Percentiles rank a stretch among this genome's conserved stretches.
These are phyloP conservation scores for Aspergillus piperis DNA, from an alignment of 2,329 filamentous ascomycete genomes.

Conservation along the genomic window DNA sequence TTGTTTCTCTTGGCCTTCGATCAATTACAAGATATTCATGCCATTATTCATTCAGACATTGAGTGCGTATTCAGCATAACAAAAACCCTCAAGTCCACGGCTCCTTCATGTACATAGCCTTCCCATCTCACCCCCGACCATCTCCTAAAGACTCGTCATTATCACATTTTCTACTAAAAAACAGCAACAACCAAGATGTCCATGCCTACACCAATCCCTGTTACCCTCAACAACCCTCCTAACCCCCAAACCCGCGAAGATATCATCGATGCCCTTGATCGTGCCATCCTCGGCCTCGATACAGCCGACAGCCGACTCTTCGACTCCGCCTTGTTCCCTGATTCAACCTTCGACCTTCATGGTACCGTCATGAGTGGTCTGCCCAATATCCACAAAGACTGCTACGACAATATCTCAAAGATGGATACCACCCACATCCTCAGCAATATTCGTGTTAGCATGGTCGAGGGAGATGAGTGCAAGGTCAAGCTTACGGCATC, in stretches of 20 bases:
- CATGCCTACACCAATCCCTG: background rate
- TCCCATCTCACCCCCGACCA: too few relatives aligned
- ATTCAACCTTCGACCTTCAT: conserved; percentile 21
- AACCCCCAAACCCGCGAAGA: conserved; percentile 27
- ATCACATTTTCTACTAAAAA: too few relatives aligned
- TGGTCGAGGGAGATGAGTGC: conserved; percentile 8
- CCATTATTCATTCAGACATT: too few relatives aligned
- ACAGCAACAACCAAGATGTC: background rate
- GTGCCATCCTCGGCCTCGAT: conserved; percentile 30
- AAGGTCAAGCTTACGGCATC: conserved; percentile 21
- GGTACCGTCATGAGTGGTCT: conserved; percentile 23
- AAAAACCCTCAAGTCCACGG: too few relatives aligned
- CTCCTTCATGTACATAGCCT: too few relatives aligned
- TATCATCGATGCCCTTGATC: conserved; percentile 35
- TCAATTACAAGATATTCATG: too few relatives aligned
- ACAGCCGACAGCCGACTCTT: conserved; percentile 29
- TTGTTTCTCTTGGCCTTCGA: too few relatives aligned
- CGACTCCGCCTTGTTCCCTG: conserved; percentile 29
- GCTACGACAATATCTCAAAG: conserved; percentile 24
- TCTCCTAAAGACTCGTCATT: too few relatives aligned
- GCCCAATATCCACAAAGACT: conserved; percentile 19
- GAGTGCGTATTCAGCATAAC: too few relatives aligned
- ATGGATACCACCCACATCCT: conserved; percentile 32
- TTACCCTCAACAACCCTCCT: background rate
- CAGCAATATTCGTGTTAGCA: conserved; percentile 26